Evolutionary conservation across 352 stramenopile species (phyloP).

Genomic region (Aphanomyces cochlioides): DNA sequence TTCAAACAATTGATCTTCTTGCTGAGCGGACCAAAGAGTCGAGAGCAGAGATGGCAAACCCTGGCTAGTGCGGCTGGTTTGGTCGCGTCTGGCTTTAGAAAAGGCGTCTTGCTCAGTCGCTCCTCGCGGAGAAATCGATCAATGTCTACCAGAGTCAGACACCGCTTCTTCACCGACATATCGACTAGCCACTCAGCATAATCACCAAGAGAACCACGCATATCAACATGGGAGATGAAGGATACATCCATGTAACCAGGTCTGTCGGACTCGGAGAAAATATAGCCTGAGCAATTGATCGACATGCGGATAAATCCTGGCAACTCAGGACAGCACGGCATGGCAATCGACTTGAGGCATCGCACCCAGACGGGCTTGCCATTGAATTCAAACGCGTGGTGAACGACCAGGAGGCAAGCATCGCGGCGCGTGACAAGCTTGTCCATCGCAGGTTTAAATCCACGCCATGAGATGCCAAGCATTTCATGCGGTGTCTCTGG

Average conservation of each 20-base stretch:
- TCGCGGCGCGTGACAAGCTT: background rate
- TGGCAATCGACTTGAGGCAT: background rate
- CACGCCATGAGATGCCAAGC: background rate
- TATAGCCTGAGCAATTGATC: background rate
- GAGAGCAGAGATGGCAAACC: too few species aligned
- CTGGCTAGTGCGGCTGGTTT: too few species aligned
- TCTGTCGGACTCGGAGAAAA: background rate
- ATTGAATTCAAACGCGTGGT: constrained; percentile 1
- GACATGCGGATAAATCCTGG: background rate
- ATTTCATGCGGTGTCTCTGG: background rate
- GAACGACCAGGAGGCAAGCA: background rate
- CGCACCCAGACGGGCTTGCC: background rate
- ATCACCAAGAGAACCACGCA: background rate
- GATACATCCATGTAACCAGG: background rate
- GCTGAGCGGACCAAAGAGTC: too few species aligned
- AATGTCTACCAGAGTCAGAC: too few species aligned
- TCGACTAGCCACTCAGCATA: background rate
- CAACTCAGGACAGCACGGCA: background rate
- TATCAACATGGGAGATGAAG: background rate
- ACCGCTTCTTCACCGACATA: background rate
- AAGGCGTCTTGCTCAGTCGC: too few species aligned
- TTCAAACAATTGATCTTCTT: too few species aligned
- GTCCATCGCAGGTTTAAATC: background rate
- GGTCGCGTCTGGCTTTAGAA: too few species aligned
- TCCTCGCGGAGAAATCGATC: too few species aligned